Evolutionary conservation across 2,329 filamentous ascomycete species (phyloP), one percentile per base, ranked within the genome.

Genomic region (Periglandula ipomoeae): DNA sequence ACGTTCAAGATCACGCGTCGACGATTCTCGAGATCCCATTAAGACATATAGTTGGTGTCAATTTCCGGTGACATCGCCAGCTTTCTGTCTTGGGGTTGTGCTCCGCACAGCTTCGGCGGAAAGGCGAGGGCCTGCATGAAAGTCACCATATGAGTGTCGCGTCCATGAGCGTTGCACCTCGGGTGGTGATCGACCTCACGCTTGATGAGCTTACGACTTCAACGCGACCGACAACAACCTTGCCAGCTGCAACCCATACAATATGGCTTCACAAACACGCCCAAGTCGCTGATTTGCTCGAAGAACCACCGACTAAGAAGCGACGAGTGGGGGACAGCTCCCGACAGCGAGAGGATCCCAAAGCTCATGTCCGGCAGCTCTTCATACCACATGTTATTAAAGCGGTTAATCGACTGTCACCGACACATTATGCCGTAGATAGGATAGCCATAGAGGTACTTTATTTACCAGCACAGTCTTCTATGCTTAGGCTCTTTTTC

Each of bases 361-460:
- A 55, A 42, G 49, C 56, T 1, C 64, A 63, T 32, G 38, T 69
- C 8, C 54, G 53, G 20, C 47, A 53, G 1, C 64, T 67, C 32
- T 58, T 70, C 2, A 49, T 65, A 4, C 67, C 68, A 1, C 59
- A 63, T 23, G 57, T 70, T 13, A 53, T 57, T 47, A 46, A 47
- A 11, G 58, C 56, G 0, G 46, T 67, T 13, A 27, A 51, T 2
- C 26, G 51, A n/a, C 45, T 70, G 1, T 52, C 61, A 17, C 45
- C 1, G 22, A 26, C 2, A 52, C 52, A 1, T 43, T 50, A 30
- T 64, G 61, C 11, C 54, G 55, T 6, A 41, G 59, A 8, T 47
- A 62, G 13, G 54, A 61, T 70, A 24, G 59, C 61, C 3, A 46
- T 58, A 22, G 53, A 59, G 55, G 66, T 69, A 61, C 42, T 39